Evolutionary conservation across 2,329 filamentous ascomycete species (phyloP).

Genomic region (Incumbomyces lentus): DNA sequence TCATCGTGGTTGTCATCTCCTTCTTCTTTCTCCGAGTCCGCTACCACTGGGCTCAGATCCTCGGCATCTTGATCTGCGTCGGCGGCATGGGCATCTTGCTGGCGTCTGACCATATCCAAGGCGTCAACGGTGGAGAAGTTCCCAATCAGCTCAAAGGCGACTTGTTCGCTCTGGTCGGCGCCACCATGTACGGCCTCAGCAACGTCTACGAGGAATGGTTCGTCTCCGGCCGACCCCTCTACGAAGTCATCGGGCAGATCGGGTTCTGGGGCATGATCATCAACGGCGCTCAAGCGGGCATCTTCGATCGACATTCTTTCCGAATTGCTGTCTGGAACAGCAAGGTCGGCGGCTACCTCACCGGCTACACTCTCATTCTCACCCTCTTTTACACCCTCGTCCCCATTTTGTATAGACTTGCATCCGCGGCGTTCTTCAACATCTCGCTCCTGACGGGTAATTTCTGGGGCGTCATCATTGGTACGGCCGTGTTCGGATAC

Average conservation of each 20-base stretch:
- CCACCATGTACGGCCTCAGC: constrained; percentile 79
- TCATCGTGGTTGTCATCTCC: constrained; percentile 77
- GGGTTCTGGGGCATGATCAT: constrained; percentile 81
- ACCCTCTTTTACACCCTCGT: constrained; percentile 78
- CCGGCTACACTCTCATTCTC: constrained; percentile 80
- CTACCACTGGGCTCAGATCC: constrained; percentile 76
- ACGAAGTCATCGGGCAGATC: constrained; percentile 87
- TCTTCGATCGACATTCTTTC: constrained; percentile 78
- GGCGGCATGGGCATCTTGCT: constrained; percentile 83
- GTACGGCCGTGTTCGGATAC: constrained; percentile 72
- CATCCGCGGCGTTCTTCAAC: constrained; percentile 89
- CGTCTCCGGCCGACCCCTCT: constrained; percentile 73
- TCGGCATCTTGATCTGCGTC: constrained; percentile 81
- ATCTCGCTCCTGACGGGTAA: constrained; percentile 88
- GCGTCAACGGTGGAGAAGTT: constrained; percentile 54
- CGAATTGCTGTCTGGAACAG: constrained; percentile 53
- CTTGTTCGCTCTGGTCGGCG: constrained; percentile 78
- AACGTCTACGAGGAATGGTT: constrained; percentile 95
- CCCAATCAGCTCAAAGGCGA: constrained; percentile 74
- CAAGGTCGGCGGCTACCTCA: constrained; percentile 66
- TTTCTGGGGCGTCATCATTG: constrained; percentile 95
- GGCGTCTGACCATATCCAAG: constrained; percentile 69
- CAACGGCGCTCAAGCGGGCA: constrained; percentile 80
- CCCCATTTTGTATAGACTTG: constrained; percentile 80
- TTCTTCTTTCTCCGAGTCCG: constrained; percentile 75